A percentile compares a stretch with the other conserved stretches of the same genome.
phyloP scores from a whole-genome alignment of 2,329 filamentous ascomycete species.

The Myriosclerotinia scirpicola region DNA sequence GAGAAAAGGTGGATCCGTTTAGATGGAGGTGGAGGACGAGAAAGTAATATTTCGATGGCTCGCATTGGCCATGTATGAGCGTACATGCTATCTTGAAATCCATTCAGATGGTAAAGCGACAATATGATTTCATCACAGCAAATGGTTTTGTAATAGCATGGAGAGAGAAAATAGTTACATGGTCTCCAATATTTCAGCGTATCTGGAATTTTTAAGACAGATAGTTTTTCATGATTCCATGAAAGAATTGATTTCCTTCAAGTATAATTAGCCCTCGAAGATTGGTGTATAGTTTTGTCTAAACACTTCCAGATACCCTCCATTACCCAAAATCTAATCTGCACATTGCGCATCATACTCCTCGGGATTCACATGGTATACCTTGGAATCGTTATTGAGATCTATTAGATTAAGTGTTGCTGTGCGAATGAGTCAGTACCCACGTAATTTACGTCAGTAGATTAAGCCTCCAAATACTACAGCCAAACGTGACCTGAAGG shows the following conservation, averaged over 20 bases:
- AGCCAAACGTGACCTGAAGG: background rate
- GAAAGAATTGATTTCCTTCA: no score
- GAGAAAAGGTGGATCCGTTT: background rate
- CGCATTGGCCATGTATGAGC: background rate
- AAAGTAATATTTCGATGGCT: background rate
- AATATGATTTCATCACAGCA: background rate
- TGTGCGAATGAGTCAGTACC: background rate
- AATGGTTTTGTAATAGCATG: background rate
- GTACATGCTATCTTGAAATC: background rate
- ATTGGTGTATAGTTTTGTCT: no score
- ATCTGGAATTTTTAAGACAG: no score
- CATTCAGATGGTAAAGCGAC: background rate
- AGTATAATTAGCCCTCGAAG: no score
- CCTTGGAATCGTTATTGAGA: background rate
- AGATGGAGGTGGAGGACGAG: background rate
- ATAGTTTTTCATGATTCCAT: no score
- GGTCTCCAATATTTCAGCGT: background rate
- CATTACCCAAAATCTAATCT: background rate
- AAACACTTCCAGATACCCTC: no score
- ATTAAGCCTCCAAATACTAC: background rate
- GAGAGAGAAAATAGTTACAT: background rate
- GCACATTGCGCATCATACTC: background rate
- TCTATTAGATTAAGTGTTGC: background rate
- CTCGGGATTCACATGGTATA: background rate
- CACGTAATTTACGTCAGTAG: background rate